Percentiles rank a stretch among this genome's conserved stretches.
These are phyloP conservation scores for Ailanthus altissimus DNA, from an alignment of 345 rosid genomes.

Conservation along the genomic window DNA sequence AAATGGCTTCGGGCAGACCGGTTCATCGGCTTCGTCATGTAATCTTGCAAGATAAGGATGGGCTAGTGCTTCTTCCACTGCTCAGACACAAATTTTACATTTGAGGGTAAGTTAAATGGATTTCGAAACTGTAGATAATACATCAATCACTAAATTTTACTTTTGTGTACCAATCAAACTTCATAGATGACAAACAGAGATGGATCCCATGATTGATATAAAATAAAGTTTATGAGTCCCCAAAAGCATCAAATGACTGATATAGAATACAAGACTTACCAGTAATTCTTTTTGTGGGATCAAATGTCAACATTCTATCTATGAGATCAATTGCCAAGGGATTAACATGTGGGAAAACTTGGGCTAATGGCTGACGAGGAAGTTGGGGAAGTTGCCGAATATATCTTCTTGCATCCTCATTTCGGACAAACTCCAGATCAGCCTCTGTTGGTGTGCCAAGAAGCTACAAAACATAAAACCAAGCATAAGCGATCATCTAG, in stretches of 20 bases:
- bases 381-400: slow-evolving; percentile 63
- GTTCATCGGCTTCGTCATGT: slow-evolving; percentile 90
- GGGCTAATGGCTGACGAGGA: slow-evolving; percentile 73
- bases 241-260: background rate
- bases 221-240: background rate
- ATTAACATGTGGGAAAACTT: slow-evolving; percentile 71
- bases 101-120: background rate
- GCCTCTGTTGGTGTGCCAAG: slow-evolving; percentile 91
- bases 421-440: slow-evolving; percentile 83
- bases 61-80: slow-evolving; percentile 94
- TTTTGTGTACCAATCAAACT: background rate
- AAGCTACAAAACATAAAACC: slow-evolving; percentile 53
- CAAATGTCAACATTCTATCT: slow-evolving; percentile 89
- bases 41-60: slow-evolving; percentile 84
- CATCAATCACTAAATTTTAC: background rate
- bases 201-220: background rate
- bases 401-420: slow-evolving; percentile 87
- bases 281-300: slow-evolving; percentile 87
- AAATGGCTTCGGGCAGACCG: slow-evolving; percentile 69
- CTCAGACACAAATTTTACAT: slow-evolving; percentile 16
- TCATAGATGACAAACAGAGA: background rate
- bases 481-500: slow-evolving; percentile 17
- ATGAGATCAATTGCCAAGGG: slow-evolving; percentile 83
- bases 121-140: background rate
- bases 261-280: slow-evolving; percentile 46